These are phyloP conservation scores for Aspergillus pseudoviridinutans DNA, from an alignment of 2,329 filamentous ascomycete species.

Conservation along the genomic window DNA sequence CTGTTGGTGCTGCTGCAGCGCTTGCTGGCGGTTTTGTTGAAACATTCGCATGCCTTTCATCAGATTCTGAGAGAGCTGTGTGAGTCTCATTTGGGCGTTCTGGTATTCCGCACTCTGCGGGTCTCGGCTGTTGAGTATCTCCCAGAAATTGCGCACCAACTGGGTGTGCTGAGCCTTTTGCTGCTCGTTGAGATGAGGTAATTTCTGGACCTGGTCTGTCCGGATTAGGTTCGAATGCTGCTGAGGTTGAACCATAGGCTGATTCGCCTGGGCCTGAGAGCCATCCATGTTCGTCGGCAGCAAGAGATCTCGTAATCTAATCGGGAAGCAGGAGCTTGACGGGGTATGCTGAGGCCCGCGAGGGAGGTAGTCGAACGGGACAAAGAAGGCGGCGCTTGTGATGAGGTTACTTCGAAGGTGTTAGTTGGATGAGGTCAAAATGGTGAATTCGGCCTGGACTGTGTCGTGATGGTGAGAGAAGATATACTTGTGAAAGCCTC, in stretches of 20 bases:
- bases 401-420: background rate
- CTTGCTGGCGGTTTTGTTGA: constrained; percentile 37
- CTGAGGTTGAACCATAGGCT: constrained; percentile 31
- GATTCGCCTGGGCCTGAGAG: constrained; percentile 25
- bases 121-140: constrained; percentile 47
- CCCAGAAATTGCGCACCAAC: constrained; percentile 53
- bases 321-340: background rate
- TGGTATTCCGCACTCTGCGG: constrained; percentile 48
- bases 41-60: constrained; percentile 51
- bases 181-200: constrained; percentile 51
- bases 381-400: background rate
- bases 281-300: constrained; percentile 28
- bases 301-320: background rate
- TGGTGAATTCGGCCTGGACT: background rate
- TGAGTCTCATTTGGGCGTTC: constrained; percentile 48
- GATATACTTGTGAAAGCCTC: background rate
- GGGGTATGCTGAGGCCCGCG: background rate
- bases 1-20: constrained; percentile 27
- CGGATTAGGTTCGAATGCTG: constrained; percentile 47
- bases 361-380: background rate
- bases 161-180: constrained; percentile 55
- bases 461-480: background rate
- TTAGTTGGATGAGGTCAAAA: background rate
- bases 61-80: constrained; percentile 48
- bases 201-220: constrained; percentile 50